These are phyloP conservation scores for Pluteus cervinus DNA, from an alignment of 768 basidiomycete genomes.

Conservation along the genomic window DNA sequence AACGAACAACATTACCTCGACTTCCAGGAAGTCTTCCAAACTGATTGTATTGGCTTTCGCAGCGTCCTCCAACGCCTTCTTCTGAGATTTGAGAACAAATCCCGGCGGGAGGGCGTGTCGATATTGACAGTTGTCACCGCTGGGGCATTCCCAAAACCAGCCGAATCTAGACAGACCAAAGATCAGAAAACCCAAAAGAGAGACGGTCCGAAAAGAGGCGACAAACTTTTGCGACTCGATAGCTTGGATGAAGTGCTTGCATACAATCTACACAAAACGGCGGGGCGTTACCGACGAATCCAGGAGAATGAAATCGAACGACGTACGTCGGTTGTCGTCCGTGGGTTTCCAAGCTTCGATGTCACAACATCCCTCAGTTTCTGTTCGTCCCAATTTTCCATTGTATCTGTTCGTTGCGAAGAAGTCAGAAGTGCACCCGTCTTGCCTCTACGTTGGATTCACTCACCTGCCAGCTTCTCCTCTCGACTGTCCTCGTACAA, in stretches of 20 bases:
- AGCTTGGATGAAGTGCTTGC: slow-evolving; percentile 95
- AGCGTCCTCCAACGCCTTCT: slow-evolving; percentile 86
- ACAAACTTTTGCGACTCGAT: slow-evolving; percentile 91
- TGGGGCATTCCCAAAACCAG: slow-evolving; percentile 97
- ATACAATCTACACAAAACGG: slow-evolving; percentile 68
- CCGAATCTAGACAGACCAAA: slow-evolving; percentile 68
- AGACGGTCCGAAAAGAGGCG: slow-evolving; percentile 11
- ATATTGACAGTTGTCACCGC: slow-evolving; percentile 89
- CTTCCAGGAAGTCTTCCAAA: slow-evolving; percentile 95
- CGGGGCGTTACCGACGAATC: slow-evolving; percentile 1
- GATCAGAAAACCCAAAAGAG: background rate
- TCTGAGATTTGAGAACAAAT: slow-evolving; percentile 91
- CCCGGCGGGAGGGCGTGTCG: slow-evolving; percentile 94
- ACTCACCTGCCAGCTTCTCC: slow-evolving; percentile 69
- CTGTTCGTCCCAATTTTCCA: slow-evolving; percentile 97
- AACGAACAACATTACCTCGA: slow-evolving; percentile 58
- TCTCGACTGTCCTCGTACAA: slow-evolving; percentile 85
- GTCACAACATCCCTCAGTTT: slow-evolving; percentile 85
- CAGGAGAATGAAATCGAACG: slow-evolving; percentile 1
- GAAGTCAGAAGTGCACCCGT: too few species aligned
- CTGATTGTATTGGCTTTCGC: slow-evolving; percentile 87
- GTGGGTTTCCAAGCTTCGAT: slow-evolving; percentile 85
- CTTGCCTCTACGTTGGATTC: too few species aligned
- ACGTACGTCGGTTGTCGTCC: slow-evolving; percentile 84
- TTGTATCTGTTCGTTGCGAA: slow-evolving; percentile 59